phyloP scores from a whole-genome alignment of 805 yeast species.

The Wickerhamomyces chaumierensis region DNA sequence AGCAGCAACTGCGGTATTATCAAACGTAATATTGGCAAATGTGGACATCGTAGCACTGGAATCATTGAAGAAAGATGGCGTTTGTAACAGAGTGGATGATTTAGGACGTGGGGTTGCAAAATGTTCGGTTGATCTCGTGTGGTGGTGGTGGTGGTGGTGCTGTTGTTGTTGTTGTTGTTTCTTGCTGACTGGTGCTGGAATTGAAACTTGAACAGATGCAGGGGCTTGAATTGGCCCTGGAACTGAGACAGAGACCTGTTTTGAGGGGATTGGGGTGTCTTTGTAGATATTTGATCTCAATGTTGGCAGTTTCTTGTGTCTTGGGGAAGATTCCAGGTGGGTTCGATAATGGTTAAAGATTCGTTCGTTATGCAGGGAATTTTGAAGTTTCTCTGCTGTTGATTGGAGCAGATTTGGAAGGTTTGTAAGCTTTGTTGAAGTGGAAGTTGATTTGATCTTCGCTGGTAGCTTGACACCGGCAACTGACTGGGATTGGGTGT shows the following conservation, averaged over 20 bases:
- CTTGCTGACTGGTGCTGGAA: constrained; percentile 1
- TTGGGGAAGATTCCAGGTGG: constrained; percentile 9
- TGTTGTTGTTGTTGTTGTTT: too few relatives aligned
- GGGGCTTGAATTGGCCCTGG: too few relatives aligned
- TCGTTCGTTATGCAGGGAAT: not conserved
- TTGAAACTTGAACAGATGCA: not conserved
- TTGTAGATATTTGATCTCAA: constrained; percentile 8
- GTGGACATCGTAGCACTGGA: constrained; percentile 15
- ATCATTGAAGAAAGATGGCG: constrained; percentile 15
- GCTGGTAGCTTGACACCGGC: too few relatives aligned
- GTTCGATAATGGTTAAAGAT: not conserved
- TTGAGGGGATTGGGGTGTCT: not conserved
- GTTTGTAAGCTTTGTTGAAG: too few relatives aligned
- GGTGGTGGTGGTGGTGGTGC: too few relatives aligned
- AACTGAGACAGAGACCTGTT: too few relatives aligned
- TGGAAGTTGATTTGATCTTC: too few relatives aligned
- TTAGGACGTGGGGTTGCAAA: constrained; percentile 20
- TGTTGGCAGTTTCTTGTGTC: constrained; percentile 11
- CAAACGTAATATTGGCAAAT: constrained; percentile 18
- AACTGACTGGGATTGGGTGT: constrained; percentile 3
- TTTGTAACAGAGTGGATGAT: constrained; percentile 18
- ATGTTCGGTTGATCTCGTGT: constrained; percentile 11
- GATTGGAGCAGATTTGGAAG: not conserved
- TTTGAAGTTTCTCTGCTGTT: not conserved
- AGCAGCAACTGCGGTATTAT: constrained; percentile 4